Evolutionary conservation across 257 asterid species (phyloP).

Genomic region (Petrea volubilis): DNA sequence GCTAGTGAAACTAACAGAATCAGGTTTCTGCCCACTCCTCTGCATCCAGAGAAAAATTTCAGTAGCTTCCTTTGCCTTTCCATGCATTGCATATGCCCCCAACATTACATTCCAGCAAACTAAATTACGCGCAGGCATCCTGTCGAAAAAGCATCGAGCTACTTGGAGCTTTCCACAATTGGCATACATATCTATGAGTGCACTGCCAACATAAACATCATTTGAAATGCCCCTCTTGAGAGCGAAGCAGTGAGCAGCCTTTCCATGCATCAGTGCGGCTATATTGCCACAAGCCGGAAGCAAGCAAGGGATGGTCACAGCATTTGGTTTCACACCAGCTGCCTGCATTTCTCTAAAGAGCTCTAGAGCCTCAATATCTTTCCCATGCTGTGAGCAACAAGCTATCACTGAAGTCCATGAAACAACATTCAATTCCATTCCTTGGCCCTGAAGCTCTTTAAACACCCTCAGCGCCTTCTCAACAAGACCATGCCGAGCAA

Average conservation of each 20-base stretch:
- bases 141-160: constrained; percentile 61
- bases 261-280: constrained; percentile 82
- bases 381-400: constrained; percentile 87
- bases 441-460: constrained; percentile 40
- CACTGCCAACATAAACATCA: constrained; percentile 76
- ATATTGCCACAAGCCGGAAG: constrained; percentile 93
- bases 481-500: constrained; percentile 74
- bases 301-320: constrained; percentile 76
- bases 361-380: constrained; percentile 78
- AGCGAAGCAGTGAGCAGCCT: constrained; percentile 81
- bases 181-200: constrained; percentile 88
- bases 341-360: constrained; percentile 81
- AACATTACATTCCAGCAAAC: constrained; percentile 89
- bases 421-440: constrained; percentile 72
- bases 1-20: constrained; percentile 74
- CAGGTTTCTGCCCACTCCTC: constrained; percentile 68
- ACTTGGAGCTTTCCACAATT: constrained; percentile 76
- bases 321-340: constrained; percentile 70
- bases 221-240: constrained; percentile 48
- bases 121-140: constrained; percentile 58
- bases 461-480: constrained; percentile 62
- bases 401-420: constrained; percentile 93
- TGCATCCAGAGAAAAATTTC: constrained; percentile 54
- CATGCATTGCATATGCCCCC: constrained; percentile 90
- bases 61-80: constrained; percentile 68